A percentile compares a stretch with the other conserved stretches of the same genome.
These are phyloP conservation scores for Nothopassalora personata DNA, from an alignment of 2,329 filamentous ascomycete species.

Conservation along the genomic window DNA sequence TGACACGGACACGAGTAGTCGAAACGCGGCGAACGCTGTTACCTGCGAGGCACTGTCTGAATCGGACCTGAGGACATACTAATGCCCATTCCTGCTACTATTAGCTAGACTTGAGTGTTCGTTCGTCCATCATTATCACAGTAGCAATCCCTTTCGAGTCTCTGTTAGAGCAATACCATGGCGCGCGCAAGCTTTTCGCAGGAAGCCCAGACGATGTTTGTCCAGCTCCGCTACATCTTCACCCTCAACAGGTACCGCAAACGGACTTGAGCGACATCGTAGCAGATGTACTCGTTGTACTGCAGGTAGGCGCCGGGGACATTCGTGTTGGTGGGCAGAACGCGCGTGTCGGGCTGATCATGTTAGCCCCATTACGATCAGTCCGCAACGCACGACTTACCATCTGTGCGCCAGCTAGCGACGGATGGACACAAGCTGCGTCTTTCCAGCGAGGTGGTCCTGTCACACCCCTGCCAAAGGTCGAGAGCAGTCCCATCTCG, in stretches of 20 bases:
- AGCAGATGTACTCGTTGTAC: slow-evolving; percentile 72
- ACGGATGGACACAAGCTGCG: slow-evolving; percentile 59
- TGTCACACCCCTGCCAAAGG: slow-evolving; percentile 62
- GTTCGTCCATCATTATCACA: no score
- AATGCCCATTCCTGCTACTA: no score
- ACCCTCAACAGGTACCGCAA: slow-evolving; percentile 65
- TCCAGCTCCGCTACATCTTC: slow-evolving; percentile 29
- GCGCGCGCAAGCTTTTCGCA: no score
- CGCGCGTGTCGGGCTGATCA: slow-evolving; percentile 21
- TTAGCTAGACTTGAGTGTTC: no score
- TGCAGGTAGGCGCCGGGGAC: slow-evolving; percentile 43
- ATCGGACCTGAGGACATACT: no score
- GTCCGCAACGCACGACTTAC: slow-evolving; percentile 40
- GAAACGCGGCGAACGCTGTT: no score
- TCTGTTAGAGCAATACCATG: no score
- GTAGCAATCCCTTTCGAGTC: no score
- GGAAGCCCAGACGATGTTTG: no score
- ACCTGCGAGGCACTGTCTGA: no score
- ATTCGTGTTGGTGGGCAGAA: slow-evolving; percentile 13
- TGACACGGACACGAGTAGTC: no score
- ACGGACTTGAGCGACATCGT: slow-evolving; percentile 64
- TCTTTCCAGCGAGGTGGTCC: slow-evolving; percentile 71
- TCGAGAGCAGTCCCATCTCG: slow-evolving; percentile 56
- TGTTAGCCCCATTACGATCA: not conserved
- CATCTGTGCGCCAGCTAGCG: slow-evolving; percentile 65